Evolutionary conservation across 2,329 filamentous ascomycete species (phyloP).

Genomic region (Ceratocystis alfenasii): DNA sequence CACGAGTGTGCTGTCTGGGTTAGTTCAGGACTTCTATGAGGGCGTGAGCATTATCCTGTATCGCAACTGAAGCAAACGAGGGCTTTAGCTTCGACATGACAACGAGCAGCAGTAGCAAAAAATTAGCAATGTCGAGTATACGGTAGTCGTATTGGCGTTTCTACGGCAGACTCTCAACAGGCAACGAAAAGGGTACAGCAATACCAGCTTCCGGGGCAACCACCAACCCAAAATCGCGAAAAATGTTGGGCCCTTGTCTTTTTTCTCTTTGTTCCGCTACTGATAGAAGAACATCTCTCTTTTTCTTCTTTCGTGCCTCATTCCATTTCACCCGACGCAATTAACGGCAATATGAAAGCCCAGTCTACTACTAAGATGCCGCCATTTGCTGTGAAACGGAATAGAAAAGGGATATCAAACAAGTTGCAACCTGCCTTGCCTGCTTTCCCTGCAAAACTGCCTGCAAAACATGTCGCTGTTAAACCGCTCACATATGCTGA

Average conservation of each 20-base stretch:
- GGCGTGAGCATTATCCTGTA: background rate
- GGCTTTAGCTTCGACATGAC: background rate
- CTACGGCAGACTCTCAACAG: background rate
- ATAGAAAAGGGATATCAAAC: background rate
- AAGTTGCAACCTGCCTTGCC: background rate
- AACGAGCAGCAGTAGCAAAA: background rate
- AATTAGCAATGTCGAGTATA: background rate
- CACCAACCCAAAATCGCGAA: background rate
- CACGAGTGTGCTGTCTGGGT: background rate
- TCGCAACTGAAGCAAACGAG: background rate
- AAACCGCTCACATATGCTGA: slow-evolving; percentile 3
- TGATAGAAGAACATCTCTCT: too few species aligned
- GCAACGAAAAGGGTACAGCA: background rate
- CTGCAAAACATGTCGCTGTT: background rate
- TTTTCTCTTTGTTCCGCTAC: background rate
- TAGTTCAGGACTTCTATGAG: background rate
- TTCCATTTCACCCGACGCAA: background rate
- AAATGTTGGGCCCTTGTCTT: background rate
- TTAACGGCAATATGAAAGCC: background rate
- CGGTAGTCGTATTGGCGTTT: background rate
- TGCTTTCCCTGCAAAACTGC: background rate
- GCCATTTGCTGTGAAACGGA: background rate
- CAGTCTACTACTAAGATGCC: background rate
- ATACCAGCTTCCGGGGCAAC: background rate
- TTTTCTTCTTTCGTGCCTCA: background rate